Conservation (phyloP, 257 asterid species). For the Salvia hispanica region DNA sequence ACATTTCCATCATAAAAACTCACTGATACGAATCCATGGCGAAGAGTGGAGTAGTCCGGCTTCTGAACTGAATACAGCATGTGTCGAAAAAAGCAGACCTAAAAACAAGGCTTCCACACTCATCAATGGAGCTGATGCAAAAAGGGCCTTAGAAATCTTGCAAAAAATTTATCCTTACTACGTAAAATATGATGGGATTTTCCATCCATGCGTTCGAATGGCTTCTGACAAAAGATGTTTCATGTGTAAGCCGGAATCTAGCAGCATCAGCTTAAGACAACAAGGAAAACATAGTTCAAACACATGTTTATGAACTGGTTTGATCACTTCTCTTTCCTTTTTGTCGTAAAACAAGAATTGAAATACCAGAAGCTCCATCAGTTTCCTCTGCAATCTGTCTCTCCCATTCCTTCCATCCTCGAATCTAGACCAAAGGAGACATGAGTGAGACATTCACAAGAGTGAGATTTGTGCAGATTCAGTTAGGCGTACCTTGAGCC, state of each 20-base stretch:
- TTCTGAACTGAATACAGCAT: constrained; percentile 74
- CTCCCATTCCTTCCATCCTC: constrained; percentile 97
- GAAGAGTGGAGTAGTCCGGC: constrained; percentile 83
- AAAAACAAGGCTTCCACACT: constrained; percentile 5
- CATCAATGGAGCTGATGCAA: neutral
- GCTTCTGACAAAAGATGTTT: constrained; percentile 87
- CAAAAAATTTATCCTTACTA: constrained; percentile 47
- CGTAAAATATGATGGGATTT: constrained; percentile 66
- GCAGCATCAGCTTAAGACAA: constrained; percentile 56
- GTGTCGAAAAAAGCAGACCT: constrained; percentile 89
- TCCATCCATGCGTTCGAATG: constrained; percentile 67
- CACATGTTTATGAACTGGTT: neutral
- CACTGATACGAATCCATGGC: constrained; percentile 90
- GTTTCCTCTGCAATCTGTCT: constrained; percentile 39
- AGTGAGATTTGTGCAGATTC: no score
- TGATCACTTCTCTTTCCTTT: neutral
- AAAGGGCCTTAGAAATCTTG: no score
- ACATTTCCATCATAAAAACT: constrained; percentile 31
- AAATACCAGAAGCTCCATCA: constrained; percentile 52
- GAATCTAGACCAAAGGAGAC: constrained; percentile 52
- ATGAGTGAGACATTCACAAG: neutral
- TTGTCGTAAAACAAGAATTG: no score
- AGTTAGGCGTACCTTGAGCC: constrained; percentile 48
- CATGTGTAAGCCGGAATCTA: constrained; percentile 88
- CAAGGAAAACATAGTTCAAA: constrained; percentile 12